phyloP scores from a whole-genome alignment of 805 yeast species.

The Monosporozyma aerobia region DNA sequence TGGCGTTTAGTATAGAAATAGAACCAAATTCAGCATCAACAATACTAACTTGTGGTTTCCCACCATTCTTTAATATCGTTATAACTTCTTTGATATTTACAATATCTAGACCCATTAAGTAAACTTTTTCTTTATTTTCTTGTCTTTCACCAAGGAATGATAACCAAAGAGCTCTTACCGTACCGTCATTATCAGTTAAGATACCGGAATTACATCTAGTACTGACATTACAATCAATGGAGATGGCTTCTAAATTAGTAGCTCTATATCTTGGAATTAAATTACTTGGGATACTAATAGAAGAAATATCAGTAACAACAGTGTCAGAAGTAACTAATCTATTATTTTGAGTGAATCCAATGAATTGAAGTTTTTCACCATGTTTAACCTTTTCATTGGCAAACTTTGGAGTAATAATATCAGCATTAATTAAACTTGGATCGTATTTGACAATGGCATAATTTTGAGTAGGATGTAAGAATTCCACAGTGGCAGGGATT shows the following conservation, averaged over 20 bases:
- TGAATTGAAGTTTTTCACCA: slow-evolving; percentile 69
- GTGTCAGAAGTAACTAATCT: slow-evolving; percentile 69
- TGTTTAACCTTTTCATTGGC: slow-evolving; percentile 48
- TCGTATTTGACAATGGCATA: slow-evolving; percentile 80
- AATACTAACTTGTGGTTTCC: slow-evolving; percentile 51
- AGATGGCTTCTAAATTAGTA: slow-evolving; percentile 67
- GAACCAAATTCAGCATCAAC: slow-evolving; percentile 74
- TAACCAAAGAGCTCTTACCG: slow-evolving; percentile 77
- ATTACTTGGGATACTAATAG: slow-evolving; percentile 63
- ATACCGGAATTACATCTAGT: slow-evolving; percentile 75
- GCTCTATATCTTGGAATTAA: slow-evolving; percentile 76
- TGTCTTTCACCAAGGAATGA: slow-evolving; percentile 70
- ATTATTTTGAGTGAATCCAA: slow-evolving; percentile 67
- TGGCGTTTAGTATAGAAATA: slow-evolving; percentile 60
- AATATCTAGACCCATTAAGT: slow-evolving; percentile 70
- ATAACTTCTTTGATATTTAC: slow-evolving; percentile 54
- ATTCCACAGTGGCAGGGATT: slow-evolving; percentile 71
- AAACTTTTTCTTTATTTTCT: slow-evolving; percentile 52
- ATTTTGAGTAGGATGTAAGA: slow-evolving; percentile 80
- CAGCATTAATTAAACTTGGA: slow-evolving; percentile 62
- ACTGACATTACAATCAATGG: slow-evolving; percentile 63
- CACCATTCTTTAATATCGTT: slow-evolving; percentile 39
- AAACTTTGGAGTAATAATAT: slow-evolving; percentile 59
- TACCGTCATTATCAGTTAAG: slow-evolving; percentile 66
- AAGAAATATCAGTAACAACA: slow-evolving; percentile 64